Evolutionary conservation across 345 rosid species (phyloP).

Genomic region (Laguncularia racemosa): DNA sequence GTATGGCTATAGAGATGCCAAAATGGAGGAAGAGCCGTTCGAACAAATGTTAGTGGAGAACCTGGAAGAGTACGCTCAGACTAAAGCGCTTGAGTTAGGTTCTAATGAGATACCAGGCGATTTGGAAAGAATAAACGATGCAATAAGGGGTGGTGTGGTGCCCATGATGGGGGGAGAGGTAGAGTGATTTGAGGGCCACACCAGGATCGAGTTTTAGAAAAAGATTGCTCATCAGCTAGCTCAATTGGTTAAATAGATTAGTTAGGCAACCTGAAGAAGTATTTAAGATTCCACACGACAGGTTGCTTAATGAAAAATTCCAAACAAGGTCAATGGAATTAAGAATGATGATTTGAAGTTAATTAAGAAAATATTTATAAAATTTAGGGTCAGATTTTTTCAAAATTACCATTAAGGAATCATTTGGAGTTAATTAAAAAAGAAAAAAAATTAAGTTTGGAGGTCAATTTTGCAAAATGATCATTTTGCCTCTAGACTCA

Average conservation of each 20-base stretch:
- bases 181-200: conserved; percentile 17
- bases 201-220: conserved; percentile 9
- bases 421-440: too few species aligned
- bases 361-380: too few species aligned
- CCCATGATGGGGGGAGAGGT: conserved; percentile 25
- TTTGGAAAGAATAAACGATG: background rate
- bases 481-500: too few species aligned
- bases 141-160: conserved; percentile 7
- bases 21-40: conserved; percentile 16
- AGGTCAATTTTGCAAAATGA: too few species aligned
- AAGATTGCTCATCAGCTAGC: conserved; percentile 14
- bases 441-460: too few species aligned
- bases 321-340: too few species aligned
- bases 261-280: conserved; percentile 24
- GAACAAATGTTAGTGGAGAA: conserved; percentile 13
- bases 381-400: too few species aligned
- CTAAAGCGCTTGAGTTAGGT: background rate
- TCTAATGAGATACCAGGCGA: background rate
- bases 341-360: too few species aligned
- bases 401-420: too few species aligned
- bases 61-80: conserved; percentile 14
- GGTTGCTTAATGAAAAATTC: too few species aligned
- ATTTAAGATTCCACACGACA: conserved; percentile 16
- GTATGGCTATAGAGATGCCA: conserved; percentile 22
- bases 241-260: conserved; percentile 18